phyloP scores from a whole-genome alignment of 2,329 filamentous ascomycete genomes.

The Aspergillus unguis region DNA sequence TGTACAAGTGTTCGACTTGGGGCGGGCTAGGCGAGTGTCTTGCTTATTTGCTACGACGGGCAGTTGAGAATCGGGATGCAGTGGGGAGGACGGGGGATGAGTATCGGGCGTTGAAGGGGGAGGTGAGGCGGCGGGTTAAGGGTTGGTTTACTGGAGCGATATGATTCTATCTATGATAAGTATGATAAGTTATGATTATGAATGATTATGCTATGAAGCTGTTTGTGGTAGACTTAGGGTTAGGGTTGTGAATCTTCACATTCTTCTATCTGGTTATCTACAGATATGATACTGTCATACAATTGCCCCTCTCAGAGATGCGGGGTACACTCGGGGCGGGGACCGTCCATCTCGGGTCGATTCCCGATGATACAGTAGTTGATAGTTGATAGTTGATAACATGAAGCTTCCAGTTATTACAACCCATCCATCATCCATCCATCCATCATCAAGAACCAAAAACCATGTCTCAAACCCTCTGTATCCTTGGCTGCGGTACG shows the following conservation, averaged over 20 bases:
- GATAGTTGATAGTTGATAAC: too few species aligned
- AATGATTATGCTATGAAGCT: neutral
- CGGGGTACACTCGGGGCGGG: too few species aligned
- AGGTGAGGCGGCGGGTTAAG: conserved; percentile 14
- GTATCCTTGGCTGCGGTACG: conserved; percentile 21
- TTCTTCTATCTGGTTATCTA: too few species aligned
- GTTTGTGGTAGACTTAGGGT: too few species aligned
- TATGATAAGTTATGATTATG: neutral
- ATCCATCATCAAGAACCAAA: neutral
- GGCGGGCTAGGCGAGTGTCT: conserved; percentile 68
- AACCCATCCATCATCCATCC: too few species aligned
- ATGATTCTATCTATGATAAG: neutral
- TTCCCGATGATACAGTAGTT: too few species aligned
- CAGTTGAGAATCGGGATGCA: conserved; percentile 60
- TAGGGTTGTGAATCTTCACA: too few species aligned
- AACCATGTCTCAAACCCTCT: conserved; percentile 10
- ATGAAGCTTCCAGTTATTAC: too few species aligned
- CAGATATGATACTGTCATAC: too few species aligned
- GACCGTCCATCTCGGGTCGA: too few species aligned
- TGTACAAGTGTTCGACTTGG: conserved; percentile 58
- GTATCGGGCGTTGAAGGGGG: conserved; percentile 28
- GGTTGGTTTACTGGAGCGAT: neutral
- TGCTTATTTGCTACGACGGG: conserved; percentile 62
- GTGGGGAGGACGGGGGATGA: conserved; percentile 50
- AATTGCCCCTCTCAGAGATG: too few species aligned